Evolutionary conservation across 2,329 filamentous ascomycete species (phyloP), one percentile per base, ranked within the genome.

Genomic region (Fusarium sp.): DNA sequence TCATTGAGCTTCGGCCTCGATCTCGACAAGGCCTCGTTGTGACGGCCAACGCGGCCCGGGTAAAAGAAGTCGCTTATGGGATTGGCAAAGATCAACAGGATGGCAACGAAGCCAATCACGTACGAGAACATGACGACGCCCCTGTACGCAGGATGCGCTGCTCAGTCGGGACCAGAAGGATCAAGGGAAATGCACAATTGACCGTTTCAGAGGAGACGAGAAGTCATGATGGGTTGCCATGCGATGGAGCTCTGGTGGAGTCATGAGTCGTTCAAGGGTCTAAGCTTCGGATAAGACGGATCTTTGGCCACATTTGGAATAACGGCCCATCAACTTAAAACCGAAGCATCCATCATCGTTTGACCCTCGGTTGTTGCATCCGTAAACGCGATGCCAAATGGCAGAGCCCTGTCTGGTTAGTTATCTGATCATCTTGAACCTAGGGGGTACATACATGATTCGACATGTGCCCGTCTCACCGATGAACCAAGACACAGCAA

Each of bases 1-100:
- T 86, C 82, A 68, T 87, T 86, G 57, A 88, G 79, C 43, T 77
- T 76, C 3, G 86, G 86, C 37, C 83, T 80, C 30, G 83, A 79
- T 27, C 80, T 23, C 23, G 23, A 23, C 23, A 23, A 80, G 18
- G 31, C 63, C 66, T 53, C 72, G 61, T 68, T 71, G 18, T 41
- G 55, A 27, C 44, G 59, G 11, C 27, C 48, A 37, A 55, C 47
- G 23, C 66, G 73, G 15, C 72, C 68, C 1, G 75, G 73, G 18
- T 76, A 82, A 39, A 84, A 67, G 65, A 82, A 74, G 46, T 82
- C 73, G 59, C 74, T 73, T 40, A 86, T 77, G 9, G 84, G 86
- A 65, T 84, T 83, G 61, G 80, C 80, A 65, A 84, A 78, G 71
- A 86, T 74, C 37, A 87, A 64, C 40, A 84, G 68, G 54, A 83